Evolutionary conservation across 352 stramenopile species (phyloP).

Genomic region (Blastocystis sp.): DNA sequence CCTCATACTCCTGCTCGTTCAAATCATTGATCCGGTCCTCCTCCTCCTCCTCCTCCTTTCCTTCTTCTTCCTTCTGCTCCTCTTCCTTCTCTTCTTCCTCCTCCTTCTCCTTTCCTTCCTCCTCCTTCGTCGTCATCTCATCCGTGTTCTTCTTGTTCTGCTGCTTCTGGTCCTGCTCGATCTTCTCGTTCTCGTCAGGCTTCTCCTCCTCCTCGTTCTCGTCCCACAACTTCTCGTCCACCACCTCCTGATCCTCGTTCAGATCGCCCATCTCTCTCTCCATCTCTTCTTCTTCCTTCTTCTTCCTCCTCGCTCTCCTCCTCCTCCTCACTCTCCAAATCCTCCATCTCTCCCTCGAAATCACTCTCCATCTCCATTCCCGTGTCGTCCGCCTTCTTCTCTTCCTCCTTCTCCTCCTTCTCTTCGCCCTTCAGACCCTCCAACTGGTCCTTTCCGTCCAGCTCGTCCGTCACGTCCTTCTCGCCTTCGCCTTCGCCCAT

Average conservation of each 20-base stretch:
- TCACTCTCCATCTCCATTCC: constrained; percentile 99
- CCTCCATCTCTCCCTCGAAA: constrained; percentile 97
- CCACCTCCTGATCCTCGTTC: constrained; percentile 90
- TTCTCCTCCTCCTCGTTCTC: constrained; percentile 79
- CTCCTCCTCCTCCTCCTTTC: constrained; percentile 72
- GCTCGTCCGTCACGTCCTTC: constrained; percentile 98
- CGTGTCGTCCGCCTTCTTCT: constrained; percentile 83
- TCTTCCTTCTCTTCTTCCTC: constrained; percentile 70
- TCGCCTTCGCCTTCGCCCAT: constrained; percentile 98
- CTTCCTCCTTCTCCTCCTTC: constrained; percentile 79
- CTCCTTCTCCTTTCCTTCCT: constrained; percentile 75
- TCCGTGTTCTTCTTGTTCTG: constrained; percentile 79
- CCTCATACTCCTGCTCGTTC: constrained; percentile 84
- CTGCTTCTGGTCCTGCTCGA: constrained; percentile 81
- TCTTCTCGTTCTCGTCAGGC: constrained; percentile 81
- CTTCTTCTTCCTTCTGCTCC: constrained; percentile 66
- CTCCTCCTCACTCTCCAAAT: constrained; percentile 78
- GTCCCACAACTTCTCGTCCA: constrained; percentile 98
- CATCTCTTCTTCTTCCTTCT: constrained; percentile 86
- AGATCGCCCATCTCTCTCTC: constrained; percentile 98
- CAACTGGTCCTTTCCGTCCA: constrained; percentile 99
- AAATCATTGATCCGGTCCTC: constrained; percentile 72
- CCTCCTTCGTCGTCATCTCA: constrained; percentile 81
- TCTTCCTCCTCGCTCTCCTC: constrained; percentile 76
- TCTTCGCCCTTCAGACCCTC: constrained; percentile 89